A percentile compares a stretch with the other conserved stretches of the same genome.
Conservation (phyloP, 805 yeast species). For the Gaillardinia entomophila region DNA sequence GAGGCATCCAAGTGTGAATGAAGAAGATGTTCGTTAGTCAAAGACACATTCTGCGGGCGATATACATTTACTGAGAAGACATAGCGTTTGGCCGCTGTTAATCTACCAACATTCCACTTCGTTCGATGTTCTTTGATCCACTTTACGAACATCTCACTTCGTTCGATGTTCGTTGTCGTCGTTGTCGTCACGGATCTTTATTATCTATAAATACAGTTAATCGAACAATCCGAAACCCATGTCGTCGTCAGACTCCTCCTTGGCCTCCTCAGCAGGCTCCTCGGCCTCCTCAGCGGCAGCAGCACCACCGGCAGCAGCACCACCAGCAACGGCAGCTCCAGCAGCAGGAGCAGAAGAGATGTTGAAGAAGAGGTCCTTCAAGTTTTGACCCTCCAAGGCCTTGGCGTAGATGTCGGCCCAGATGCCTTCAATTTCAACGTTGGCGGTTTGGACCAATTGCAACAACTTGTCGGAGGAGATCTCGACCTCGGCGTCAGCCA, state of each 20-base stretch:
- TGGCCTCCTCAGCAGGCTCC: conserved; percentile 25
- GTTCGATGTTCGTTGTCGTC: too few species aligned
- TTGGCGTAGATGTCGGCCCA: conserved; percentile 45
- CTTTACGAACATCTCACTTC: too few species aligned
- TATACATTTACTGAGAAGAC: too few species aligned
- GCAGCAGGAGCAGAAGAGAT: conserved; percentile 42
- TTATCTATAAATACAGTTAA: too few species aligned
- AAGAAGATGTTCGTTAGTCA: too few species aligned
- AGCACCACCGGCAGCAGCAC: conserved; percentile 29
- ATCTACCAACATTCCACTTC: too few species aligned
- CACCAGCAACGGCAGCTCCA: conserved; percentile 31
- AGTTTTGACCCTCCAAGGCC: conserved; percentile 43
- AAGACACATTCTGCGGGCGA: too few species aligned
- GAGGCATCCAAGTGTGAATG: too few species aligned
- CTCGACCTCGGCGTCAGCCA: conserved; percentile 44
- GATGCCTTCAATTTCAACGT: conserved; percentile 40
- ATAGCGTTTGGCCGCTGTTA: too few species aligned
- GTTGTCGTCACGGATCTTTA: too few species aligned
- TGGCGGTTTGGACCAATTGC: conserved; percentile 35
- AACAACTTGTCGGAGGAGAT: conserved; percentile 41
- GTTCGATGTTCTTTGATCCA: too few species aligned
- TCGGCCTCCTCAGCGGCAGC: conserved; percentile 29
- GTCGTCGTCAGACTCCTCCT: conserved; percentile 33
- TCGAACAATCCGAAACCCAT: conserved; percentile 44
- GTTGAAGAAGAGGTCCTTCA: conserved; percentile 46